Conservation (phyloP, 177 flowering plant species). For the Vitis hybrid region DNA sequence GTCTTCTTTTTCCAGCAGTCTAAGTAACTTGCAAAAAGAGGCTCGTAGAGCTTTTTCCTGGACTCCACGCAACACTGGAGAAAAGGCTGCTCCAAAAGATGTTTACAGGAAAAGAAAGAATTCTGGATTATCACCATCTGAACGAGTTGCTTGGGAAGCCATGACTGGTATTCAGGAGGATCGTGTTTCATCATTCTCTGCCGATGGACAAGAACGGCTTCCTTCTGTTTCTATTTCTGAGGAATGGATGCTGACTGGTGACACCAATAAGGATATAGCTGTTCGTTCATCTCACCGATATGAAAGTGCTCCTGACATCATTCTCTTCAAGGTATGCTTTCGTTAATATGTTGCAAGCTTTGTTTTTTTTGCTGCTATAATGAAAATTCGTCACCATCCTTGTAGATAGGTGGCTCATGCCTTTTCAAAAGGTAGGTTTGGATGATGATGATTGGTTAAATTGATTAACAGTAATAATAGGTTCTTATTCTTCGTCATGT, state of each 20-base stretch:
- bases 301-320: constrained; percentile 94
- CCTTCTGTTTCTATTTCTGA: constrained; percentile 89
- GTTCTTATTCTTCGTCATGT: too few species aligned
- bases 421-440: too few species aligned
- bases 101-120: constrained; percentile 83
- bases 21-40: constrained; percentile 91
- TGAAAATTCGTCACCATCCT: too few species aligned
- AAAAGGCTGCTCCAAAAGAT: constrained; percentile 74
- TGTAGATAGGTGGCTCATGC: too few species aligned
- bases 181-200: constrained; percentile 49
- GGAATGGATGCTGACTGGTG: constrained; percentile 98
- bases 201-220: constrained; percentile 86
- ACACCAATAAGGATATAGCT: constrained; percentile 69
- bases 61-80: constrained; percentile 80
- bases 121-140: constrained; percentile 83
- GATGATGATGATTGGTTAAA: too few species aligned
- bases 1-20: constrained; percentile 80
- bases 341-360: too few species aligned
- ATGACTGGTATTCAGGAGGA: constrained; percentile 97
- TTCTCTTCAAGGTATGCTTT: constrained; percentile 79
- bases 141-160: constrained; percentile 89
- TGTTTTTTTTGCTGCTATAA: too few species aligned
- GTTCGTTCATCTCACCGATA: constrained; percentile 89
- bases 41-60: constrained; percentile 98
- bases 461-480: too few species aligned